A percentile compares a stretch with the other conserved stretches of the same genome.
These are phyloP conservation scores for Alliaria petiolata DNA, from an alignment of 345 rosid genomes.

Conservation along the genomic window DNA sequence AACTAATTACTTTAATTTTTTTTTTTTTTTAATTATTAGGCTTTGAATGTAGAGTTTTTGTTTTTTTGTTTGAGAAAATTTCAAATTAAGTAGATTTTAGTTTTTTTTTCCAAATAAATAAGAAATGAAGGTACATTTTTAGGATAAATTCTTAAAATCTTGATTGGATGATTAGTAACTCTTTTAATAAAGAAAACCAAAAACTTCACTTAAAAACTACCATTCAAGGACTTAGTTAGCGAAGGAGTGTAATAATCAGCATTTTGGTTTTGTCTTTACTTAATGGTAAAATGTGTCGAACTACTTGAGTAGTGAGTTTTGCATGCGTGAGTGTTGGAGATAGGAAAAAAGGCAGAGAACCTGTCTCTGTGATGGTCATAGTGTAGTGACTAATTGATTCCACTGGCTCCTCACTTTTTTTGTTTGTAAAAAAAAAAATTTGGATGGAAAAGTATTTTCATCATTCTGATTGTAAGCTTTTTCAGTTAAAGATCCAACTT, in stretches of 20 bases:
- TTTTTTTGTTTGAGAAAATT: not conserved
- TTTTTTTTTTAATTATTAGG: too few relatives aligned
- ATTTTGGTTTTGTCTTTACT: not conserved
- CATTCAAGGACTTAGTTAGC: not conserved
- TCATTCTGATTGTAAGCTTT: constrained; percentile 30
- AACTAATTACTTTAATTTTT: not conserved
- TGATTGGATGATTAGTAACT: not conserved
- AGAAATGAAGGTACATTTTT: too few relatives aligned
- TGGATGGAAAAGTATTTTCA: constrained; percentile 5
- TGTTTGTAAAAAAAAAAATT: not conserved
- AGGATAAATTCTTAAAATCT: not conserved
- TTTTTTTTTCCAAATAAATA: too few relatives aligned
- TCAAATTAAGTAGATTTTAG: too few relatives aligned
- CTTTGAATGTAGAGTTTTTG: not conserved
- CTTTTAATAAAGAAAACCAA: not conserved
- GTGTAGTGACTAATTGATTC: constrained; percentile 26
- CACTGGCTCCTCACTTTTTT: constrained; percentile 1
- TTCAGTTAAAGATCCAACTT: constrained; percentile 13
- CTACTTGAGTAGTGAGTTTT: constrained; percentile 36
- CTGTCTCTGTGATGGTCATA: constrained; percentile 15
- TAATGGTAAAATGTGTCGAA: constrained; percentile 29
- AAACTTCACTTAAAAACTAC: not conserved
- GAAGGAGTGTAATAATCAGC: not conserved
- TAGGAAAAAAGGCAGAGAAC: not conserved
- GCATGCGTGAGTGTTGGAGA: constrained; percentile 29